A percentile compares a stretch with the other conserved stretches of the same genome.
Conservation (phyloP, 1,139 yeast species). For the Arxiozyma bovina region DNA sequence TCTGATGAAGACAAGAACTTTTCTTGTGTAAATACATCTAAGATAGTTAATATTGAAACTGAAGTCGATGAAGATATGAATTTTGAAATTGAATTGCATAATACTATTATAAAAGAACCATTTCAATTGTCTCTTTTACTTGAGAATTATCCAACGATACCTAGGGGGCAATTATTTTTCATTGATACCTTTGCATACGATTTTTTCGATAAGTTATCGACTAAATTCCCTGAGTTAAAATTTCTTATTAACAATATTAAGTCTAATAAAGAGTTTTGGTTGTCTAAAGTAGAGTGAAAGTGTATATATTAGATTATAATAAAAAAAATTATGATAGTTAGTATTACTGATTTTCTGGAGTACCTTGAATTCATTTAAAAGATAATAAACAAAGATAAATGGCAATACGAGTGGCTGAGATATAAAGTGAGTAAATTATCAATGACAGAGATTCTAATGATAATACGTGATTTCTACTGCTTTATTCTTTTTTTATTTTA, state of each 20-base stretch:
- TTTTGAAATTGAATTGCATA: conserved; percentile 7
- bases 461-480: not conserved
- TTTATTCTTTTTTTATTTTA: not conserved
- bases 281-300: conserved; percentile 7
- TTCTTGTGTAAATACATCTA: not conserved
- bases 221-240: conserved; percentile 46
- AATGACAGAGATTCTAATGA: not conserved
- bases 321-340: too few relatives aligned
- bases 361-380: too few relatives aligned
- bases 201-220: conserved; percentile 56
- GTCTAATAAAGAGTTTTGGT: conserved; percentile 38
- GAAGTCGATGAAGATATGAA: conserved; percentile 9
- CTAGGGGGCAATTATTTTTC: conserved; percentile 77
- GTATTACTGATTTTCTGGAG: not conserved
- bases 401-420: not conserved
- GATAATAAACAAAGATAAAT: not conserved
- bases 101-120: conserved; percentile 2
- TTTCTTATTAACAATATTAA: conserved; percentile 39
- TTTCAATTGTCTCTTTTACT: conserved; percentile 22
- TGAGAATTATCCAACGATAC: conserved; percentile 41
- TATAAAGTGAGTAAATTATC: too few relatives aligned
- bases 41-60: not conserved
- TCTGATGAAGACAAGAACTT: not conserved
- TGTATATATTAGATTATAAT: not conserved
- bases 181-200: conserved; percentile 73